Conservation (phyloP, 345 rosid genomes). For the Eucalyptus melliodora region DNA sequence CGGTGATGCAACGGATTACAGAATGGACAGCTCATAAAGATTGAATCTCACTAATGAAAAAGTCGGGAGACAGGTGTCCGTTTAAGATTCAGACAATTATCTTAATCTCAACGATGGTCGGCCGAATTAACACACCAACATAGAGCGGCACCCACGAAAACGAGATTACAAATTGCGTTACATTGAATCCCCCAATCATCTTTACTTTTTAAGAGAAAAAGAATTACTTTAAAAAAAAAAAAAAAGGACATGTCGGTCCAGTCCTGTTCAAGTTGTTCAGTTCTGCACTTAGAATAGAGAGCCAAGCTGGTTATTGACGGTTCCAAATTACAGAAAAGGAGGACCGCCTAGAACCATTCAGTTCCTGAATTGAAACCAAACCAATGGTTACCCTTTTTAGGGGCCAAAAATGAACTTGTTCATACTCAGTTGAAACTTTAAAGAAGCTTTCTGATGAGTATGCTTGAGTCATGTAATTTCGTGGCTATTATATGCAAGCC, state of each 20-base stretch:
- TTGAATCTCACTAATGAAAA: not conserved
- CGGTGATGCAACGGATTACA: accelerated
- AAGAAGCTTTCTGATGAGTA: not conserved
- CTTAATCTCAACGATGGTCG: accelerated
- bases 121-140: not conserved
- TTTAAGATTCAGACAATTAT: not conserved
- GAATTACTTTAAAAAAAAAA: no score
- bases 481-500: not conserved
- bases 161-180: not conserved
- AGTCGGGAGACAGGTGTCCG: accelerated
- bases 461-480: not conserved
- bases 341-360: accelerated
- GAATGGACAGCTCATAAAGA: not conserved
- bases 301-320: accelerated
- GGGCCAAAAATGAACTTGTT: not conserved
- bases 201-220: not conserved
- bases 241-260: not conserved
- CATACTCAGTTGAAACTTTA: not conserved
- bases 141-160: not conserved
- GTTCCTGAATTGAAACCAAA: accelerated
- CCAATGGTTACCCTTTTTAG: accelerated
- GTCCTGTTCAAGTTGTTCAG: accelerated
- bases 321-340: accelerated
- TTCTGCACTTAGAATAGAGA: accelerated
- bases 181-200: not conserved